Percentiles rank a stretch among this genome's conserved stretches.
Evolutionary conservation across 2,329 filamentous ascomycete species (phyloP).

Genomic region (Xylariaceae sp.): DNA sequence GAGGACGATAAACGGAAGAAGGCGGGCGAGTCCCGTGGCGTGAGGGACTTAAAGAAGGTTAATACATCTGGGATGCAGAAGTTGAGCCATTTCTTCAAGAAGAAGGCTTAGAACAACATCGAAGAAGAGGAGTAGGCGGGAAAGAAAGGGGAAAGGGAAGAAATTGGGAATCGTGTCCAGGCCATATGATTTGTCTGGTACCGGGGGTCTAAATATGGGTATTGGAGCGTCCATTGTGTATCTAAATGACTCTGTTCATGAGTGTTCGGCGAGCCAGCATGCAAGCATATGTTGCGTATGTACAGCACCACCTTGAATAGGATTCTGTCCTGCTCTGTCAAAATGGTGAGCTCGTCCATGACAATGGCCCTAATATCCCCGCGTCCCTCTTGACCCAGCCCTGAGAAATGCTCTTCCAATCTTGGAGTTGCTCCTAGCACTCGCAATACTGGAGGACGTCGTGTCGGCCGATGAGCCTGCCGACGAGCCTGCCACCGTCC

Average conservation of each 20-base stretch:
- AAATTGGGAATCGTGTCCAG: constrained; percentile 3
- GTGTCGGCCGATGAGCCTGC: constrained; percentile 33
- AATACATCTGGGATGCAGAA: constrained; percentile 96
- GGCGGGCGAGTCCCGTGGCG: constrained; percentile 72
- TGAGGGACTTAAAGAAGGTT: constrained; percentile 85
- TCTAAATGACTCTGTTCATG: constrained; percentile 6
- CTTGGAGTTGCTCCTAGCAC: constrained; percentile 47
- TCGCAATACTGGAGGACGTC: constrained; percentile 39
- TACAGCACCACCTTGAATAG: constrained; percentile 4
- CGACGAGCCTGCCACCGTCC: constrained; percentile 40
- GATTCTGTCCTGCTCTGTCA: not conserved
- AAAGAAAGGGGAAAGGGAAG: not conserved
- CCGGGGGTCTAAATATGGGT: no score
- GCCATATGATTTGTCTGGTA: not conserved
- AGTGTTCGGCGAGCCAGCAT: not conserved
- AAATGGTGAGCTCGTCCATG: not conserved
- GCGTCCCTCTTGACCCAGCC: constrained; percentile 61
- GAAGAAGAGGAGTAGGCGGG: constrained; percentile 3
- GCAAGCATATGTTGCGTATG: constrained; percentile 12
- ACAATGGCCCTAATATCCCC: constrained; percentile 36
- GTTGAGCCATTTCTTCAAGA: constrained; percentile 91
- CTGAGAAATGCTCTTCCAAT: constrained; percentile 55
- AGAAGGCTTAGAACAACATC: constrained; percentile 51
- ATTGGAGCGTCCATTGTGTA: constrained; percentile 10
- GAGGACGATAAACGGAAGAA: constrained; percentile 90